Base-by-base conservation (phyloP, 1,284 basidiomycete genomes). In the Trametes pubescens region DNA sequence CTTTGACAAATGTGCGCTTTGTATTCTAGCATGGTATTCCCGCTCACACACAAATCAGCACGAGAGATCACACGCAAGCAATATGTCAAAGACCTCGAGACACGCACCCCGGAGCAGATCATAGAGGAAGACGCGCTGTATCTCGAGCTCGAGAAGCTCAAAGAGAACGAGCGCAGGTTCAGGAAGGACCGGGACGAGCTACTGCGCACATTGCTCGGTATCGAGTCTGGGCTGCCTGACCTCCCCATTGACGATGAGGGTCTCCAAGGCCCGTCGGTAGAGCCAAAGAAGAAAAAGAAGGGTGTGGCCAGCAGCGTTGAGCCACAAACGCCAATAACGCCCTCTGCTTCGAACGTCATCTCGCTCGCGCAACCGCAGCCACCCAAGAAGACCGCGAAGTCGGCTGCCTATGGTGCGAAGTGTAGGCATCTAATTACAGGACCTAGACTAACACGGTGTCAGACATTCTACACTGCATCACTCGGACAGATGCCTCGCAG, bases 101-200 rank as follows among this genome's bases (percentile, higher is more conserved):
- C 87, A 62, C 89, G 97, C 11, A 95, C 95, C 0, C 86, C 90
- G 0, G 89, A 93, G 58, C 95, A 99, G 78, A 90, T 98, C 47
- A 90, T 91, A 10, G 97, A 99, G 75, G 98, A 99, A 81, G 96
- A 99, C 72, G 94, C 95, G 4, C 83, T 99, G 0, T 99, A 95
- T 78, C 82, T 99, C 68, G 96, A 99, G 76, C 86, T 98, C 56
- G 95, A 97, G 73, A 88, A 95, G 13, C 85, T 99, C 56, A 96
- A 99, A 75, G 97, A 99, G 78, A 95, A 88, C 70, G 95, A 98
- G 76, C 86, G 91, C 51, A 86, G 86, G 62, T 98, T 98, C 81
- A 91, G 92, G 71, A 86, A 87, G 59, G 96, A 99, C 57, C 84
- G 98, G 9, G 96, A 98, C 68, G 94, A 96, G 51, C 85, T 99